Evolutionary conservation across 1,139 yeast genomes (phyloP), one percentile per base, ranked within the genome.

Genomic region (Saccharomyces hybrid): DNA sequence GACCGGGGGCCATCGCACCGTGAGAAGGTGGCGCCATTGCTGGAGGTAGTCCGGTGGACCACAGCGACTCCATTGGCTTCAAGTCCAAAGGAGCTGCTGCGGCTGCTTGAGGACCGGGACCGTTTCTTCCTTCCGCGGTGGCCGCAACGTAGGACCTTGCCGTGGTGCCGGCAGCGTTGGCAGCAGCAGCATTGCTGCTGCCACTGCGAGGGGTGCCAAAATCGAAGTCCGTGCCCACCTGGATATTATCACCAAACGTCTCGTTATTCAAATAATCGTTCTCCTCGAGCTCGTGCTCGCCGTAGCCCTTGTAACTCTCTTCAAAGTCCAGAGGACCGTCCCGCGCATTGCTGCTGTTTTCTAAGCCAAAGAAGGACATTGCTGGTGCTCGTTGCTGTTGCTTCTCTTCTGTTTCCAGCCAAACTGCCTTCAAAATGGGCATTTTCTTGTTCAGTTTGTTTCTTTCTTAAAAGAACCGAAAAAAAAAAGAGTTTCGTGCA

Each of bases 251-350:
- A 49, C 97, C 97, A 73, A 91, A 91, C 0, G 98, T 91, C 66
- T 88, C 96, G 58, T 84, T 87, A 68, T 91, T 91, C 64, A 88
- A 76, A 53, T 84, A 90, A 68, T 90, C 97, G 57, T 85, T 90
- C 38, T 81, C 84, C 60, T 86, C 95, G 49, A 78, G 79, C 51
- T 81, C 78, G 57, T 78, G 78, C 31, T 81, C 88, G 2, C 90
- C 93, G 56, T 86, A 78, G 2, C 91, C 91, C 60, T 86, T 88
- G 67, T 87, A 88, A 16, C 95, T 84, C 53, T 89, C 95, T 63
- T 88, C 95, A 66, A 88, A 90, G 65, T 87, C 95, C 57, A 69
- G 55, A 16, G 69, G 46, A 26, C 42, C 34, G 34, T 51, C 50
- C 29, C 44, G 44, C 44, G 24, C 44, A 38, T 38, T 38, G 12